phyloP scores from a whole-genome alignment of 306 rosid species.

The Urtica urens region DNA sequence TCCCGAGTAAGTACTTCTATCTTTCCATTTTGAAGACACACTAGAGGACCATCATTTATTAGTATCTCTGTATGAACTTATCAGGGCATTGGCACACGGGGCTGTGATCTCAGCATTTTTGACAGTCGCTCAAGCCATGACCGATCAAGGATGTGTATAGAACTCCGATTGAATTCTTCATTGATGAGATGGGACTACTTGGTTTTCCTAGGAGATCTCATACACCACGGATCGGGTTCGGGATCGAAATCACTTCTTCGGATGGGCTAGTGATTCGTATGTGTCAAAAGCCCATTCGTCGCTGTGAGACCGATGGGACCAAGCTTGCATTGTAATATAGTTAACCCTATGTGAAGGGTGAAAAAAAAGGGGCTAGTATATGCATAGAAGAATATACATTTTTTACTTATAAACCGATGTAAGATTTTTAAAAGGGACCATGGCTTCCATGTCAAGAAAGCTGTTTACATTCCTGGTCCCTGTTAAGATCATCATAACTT shows the following conservation, averaged over 20 bases:
- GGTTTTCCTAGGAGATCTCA: conserved; percentile 5
- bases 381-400: too few relatives aligned
- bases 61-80: conserved; percentile 3
- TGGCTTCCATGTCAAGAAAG: too few relatives aligned
- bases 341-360: too few relatives aligned
- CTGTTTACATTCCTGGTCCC: too few relatives aligned
- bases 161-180: background rate
- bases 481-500: conserved; percentile 21
- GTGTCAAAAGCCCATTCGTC: background rate
- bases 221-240: too few relatives aligned
- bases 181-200: conserved; percentile 15
- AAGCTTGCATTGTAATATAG: conserved; percentile 37
- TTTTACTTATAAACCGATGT: too few relatives aligned
- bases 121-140: conserved; percentile 95
- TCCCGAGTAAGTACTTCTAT: conserved; percentile 66
- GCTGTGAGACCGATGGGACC: conserved; percentile 5
- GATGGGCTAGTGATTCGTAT: too few relatives aligned
- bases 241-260: too few relatives aligned
- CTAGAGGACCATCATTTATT: too few relatives aligned
- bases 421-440: too few relatives aligned
- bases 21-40: background rate
- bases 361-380: too few relatives aligned
- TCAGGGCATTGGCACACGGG: conserved; percentile 84
- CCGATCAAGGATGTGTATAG: conserved; percentile 92
- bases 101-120: conserved; percentile 84